Base-by-base conservation (phyloP, 192 early-diverging fungal genomes). In the Coemansia sp. region DNA sequence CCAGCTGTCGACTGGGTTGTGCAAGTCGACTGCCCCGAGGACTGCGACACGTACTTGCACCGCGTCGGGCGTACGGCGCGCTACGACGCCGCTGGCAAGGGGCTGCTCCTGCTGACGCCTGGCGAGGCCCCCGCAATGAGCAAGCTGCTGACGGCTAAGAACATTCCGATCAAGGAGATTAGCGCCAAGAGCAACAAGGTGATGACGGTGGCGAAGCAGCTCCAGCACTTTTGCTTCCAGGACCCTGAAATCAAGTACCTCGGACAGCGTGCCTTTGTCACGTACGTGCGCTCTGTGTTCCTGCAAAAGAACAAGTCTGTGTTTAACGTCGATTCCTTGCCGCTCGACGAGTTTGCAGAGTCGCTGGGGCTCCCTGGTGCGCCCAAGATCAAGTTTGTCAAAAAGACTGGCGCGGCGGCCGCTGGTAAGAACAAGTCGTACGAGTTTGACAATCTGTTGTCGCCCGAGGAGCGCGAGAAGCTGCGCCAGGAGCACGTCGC, bases 1-100 rank as follows among this genome's bases (percentile, higher is more conserved):
- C 96, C 98, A 0, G 91, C 94, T 12, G 96, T 99, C 5, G 94
- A 99, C 76, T 99, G 98, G 98, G 98, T 99, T 32, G 87, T 99
- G 41, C 98, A 99, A 64, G 68, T 97, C 49, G 98, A 99, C 74
- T 96, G 95, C 58, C 98, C 98, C 40, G 98, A 98, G 73, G 93
- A 97, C 83, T 90, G 91, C 38, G 93, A 88, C 49, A 99, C 96
- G 1, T 98, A 99, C 82, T 94, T 99, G 76, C 98, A 99, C 71
- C 92, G 98, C 47, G 98, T 98, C 6, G 98, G 98, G 1, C 90
- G 98, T 47, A 99, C 98, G 17, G 98, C 98, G 9, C 91, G 98
- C 61, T 93, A 94, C 86, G 92, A 95, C 45, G 86, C 94, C 4
- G 76, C 87, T 6, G 98, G 98, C 37, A 89, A 95, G 58, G 92